Percentiles rank a stretch among this genome's conserved stretches.
Evolutionary conservation across 225 moss, liverwort and hornwort genomes (phyloP).

Genomic region (Thuidium tamariscinum): DNA sequence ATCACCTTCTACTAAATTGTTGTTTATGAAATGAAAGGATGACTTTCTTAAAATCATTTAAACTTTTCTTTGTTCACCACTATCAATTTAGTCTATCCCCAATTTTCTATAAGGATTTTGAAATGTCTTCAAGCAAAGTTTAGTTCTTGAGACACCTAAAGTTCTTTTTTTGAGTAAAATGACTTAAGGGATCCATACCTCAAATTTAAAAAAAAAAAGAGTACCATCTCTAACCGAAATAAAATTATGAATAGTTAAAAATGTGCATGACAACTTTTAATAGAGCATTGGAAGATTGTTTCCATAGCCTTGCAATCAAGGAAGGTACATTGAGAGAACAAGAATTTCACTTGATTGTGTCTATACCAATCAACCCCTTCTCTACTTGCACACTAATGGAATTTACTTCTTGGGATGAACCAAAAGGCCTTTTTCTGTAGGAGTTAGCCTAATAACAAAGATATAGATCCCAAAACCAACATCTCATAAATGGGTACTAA

Average conservation of each 20-base stretch:
- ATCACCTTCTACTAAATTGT: background rate
- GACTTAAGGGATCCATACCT: fast-evolving
- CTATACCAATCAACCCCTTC: fast-evolving
- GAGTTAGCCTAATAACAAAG: background rate
- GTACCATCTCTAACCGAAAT: background rate
- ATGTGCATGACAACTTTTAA: background rate
- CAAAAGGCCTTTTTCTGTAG: no score
- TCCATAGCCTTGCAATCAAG: background rate
- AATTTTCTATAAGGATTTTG: background rate
- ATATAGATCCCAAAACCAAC: background rate
- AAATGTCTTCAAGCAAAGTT: background rate
- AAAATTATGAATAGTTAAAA: background rate
- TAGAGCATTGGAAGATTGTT: fast-evolving
- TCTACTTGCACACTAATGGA: background rate
- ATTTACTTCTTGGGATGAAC: no score
- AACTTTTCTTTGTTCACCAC: background rate
- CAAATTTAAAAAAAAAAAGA: background rate
- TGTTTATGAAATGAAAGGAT: fast-evolving
- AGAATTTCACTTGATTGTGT: background rate
- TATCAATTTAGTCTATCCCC: background rate
- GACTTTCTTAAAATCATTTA: no score
- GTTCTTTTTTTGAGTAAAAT: fast-evolving
- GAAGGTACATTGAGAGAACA: background rate
- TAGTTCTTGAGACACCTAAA: background rate
- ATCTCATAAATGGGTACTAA: background rate